phyloP scores from a whole-genome alignment of 2,329 filamentous ascomycete species.

The Fusarium sp. region DNA sequence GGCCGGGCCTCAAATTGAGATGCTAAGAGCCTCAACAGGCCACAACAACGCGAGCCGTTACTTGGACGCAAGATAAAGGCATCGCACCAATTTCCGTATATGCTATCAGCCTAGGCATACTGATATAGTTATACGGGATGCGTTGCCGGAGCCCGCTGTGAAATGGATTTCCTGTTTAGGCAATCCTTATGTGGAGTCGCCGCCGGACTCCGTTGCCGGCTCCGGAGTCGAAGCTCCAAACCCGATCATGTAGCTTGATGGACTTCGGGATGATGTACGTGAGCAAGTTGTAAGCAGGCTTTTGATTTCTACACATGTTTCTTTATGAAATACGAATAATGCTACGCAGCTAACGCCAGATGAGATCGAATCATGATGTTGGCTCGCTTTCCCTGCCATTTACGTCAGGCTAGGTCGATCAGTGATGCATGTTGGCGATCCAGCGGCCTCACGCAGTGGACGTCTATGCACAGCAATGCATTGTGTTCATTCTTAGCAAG shows the following conservation, averaged over 20 bases:
- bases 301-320: neutral
- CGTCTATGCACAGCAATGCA: neutral
- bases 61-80: neutral
- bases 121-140: constrained; percentile 8
- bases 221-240: constrained; percentile 5
- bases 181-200: constrained; percentile 24
- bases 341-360: neutral
- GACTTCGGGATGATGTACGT: neutral
- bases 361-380: neutral
- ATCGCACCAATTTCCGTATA: constrained; percentile 3
- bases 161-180: constrained; percentile 31
- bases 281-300: neutral
- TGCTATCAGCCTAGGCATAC: constrained; percentile 1
- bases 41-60: neutral
- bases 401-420: constrained; percentile 28
- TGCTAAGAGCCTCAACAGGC: neutral
- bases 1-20: neutral
- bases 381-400: constrained; percentile 9
- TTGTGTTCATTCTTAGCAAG: constrained; percentile 3
- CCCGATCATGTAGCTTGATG: constrained; percentile 1
- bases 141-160: neutral
- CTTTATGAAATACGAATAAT: neutral
- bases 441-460: constrained; percentile 27
- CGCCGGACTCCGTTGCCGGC: constrained; percentile 20
- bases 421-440: constrained; percentile 30